phyloP scores from a whole-genome alignment of 257 asterid genomes.

The Gentiana macrophylla region DNA sequence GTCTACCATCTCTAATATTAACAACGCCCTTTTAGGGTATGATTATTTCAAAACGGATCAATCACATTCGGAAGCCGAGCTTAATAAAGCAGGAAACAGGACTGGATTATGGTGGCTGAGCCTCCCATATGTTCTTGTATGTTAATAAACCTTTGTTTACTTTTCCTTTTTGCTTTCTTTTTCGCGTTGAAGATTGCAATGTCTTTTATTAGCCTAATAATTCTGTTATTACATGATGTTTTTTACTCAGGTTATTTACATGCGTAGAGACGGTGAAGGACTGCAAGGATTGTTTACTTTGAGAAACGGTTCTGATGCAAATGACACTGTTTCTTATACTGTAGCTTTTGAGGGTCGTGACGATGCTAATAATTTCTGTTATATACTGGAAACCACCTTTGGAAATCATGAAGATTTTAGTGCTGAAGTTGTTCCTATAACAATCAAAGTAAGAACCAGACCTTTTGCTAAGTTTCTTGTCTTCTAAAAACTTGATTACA shows the following conservation, averaged over 20 bases:
- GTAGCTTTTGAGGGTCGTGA: conserved; percentile 74
- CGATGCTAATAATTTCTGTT: conserved; percentile 79
- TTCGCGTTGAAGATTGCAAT: neutral
- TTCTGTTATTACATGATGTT: neutral
- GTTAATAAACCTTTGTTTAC: conserved; percentile 14
- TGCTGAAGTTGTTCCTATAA: conserved; percentile 58
- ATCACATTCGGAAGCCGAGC: conserved; percentile 15
- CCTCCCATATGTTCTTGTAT: conserved; percentile 78
- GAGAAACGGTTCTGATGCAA: conserved; percentile 26
- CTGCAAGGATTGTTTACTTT: conserved; percentile 43
- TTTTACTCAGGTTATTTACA: conserved; percentile 42
- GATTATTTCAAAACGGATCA: conserved; percentile 17
- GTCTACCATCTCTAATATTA: conserved; percentile 14
- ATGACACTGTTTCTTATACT: conserved; percentile 32
- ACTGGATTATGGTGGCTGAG: conserved; percentile 64
- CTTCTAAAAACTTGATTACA: too few relatives aligned
- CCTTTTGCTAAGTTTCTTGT: neutral
- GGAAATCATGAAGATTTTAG: conserved; percentile 52
- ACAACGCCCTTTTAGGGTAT: conserved; percentile 19
- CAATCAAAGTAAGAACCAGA: conserved; percentile 45
- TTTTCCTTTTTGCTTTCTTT: neutral
- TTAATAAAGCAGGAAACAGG: conserved; percentile 17
- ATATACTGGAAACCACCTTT: conserved; percentile 58
- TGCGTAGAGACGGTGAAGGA: conserved; percentile 47
- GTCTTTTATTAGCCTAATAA: too few relatives aligned